A percentile compares a stretch with the other conserved stretches of the same genome.
Conservation (phyloP, 305 asterid species). For the Ilex paraguariensis region DNA sequence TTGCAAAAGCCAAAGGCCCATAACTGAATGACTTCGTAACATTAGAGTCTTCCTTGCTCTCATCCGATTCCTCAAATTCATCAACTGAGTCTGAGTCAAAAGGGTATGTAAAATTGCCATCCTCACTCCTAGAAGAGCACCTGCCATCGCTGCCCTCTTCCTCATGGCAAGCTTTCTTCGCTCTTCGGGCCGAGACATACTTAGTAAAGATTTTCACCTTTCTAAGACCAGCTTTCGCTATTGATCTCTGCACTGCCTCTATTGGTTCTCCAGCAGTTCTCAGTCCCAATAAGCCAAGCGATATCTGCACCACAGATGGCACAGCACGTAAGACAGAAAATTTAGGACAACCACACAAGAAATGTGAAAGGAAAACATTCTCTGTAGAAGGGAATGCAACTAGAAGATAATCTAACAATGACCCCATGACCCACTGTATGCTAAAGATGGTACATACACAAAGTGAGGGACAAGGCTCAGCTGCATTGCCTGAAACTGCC, state of each 20-base stretch:
- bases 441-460: background rate
- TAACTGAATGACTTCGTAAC: background rate
- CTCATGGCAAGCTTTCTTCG: background rate
- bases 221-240: background rate
- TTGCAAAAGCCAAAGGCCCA: background rate
- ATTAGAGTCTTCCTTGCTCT: background rate
- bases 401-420: no score
- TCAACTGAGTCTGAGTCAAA: constrained; percentile 1
- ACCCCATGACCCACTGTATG: no score
- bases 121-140: background rate
- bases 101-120: background rate
- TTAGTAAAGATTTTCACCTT: background rate
- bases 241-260: background rate
- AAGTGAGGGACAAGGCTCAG: background rate
- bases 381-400: no score
- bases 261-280: background rate
- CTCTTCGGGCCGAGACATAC: background rate
- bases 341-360: no score
- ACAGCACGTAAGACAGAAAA: no score
- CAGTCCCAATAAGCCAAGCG: background rate
- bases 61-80: background rate
- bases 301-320: background rate
- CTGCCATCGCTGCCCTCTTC: constrained; percentile 5
- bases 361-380: no score
- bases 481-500: background rate